phyloP scores from a whole-genome alignment of 176 grass and related monocot genomes.

The Aegilops tauschii region DNA sequence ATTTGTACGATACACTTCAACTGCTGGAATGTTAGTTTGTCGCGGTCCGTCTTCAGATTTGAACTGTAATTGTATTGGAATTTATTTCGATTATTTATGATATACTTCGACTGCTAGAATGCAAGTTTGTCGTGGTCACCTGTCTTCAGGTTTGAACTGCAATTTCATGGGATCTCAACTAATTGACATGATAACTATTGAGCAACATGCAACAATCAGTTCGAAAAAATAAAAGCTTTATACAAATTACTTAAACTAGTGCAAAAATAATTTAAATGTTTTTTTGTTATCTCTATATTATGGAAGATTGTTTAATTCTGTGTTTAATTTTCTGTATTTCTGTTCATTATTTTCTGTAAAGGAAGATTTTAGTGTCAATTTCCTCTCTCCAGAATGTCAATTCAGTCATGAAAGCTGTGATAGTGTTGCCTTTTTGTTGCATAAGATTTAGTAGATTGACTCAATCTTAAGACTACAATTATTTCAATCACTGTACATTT shows the following conservation, averaged over 20 bases:
- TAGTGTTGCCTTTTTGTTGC: conserved; percentile 19
- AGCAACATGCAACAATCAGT: background rate
- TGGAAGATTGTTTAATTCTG: background rate
- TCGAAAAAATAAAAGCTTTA: background rate
- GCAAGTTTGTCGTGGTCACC: no score
- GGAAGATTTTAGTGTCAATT: background rate
- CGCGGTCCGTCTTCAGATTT: no score
- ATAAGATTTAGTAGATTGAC: conserved; percentile 17
- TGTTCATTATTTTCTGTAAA: background rate
- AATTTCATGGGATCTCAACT: background rate
- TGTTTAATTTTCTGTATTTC: background rate
- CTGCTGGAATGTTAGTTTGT: no score
- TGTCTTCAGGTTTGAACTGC: background rate
- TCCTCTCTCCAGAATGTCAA: conserved; percentile 49
- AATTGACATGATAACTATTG: background rate
- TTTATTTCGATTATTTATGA: no score
- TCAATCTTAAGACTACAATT: background rate
- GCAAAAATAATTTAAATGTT: background rate
- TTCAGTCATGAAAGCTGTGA: conserved; percentile 28
- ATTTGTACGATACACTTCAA: no score
- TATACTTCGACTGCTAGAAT: no score
- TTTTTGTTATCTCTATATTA: background rate
- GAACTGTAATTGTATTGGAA: no score
- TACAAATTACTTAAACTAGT: background rate
- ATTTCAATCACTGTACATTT: background rate